Conservation (phyloP, 2,329 filamentous ascomycete genomes). For the Nectriaceae sp. region DNA sequence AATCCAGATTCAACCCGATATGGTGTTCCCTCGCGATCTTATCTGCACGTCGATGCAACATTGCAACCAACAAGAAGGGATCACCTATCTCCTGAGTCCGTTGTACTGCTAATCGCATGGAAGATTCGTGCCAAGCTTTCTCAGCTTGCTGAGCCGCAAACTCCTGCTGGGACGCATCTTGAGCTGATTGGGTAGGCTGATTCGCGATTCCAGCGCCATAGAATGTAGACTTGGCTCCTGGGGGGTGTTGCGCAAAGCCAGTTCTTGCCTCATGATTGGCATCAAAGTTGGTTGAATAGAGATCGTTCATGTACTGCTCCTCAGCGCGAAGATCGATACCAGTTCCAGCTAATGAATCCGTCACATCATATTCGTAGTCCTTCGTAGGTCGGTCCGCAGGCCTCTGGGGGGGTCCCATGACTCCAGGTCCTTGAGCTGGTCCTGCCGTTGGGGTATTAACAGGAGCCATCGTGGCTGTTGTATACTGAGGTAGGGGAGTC, state of each 20-base stretch:
- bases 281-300: conserved; percentile 56
- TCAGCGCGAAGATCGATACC: conserved; percentile 87
- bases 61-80: conserved; percentile 69
- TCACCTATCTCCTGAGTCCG: conserved; percentile 71
- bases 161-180: conserved; percentile 58
- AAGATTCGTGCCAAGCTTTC: conserved; percentile 66
- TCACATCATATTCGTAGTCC: conserved; percentile 69
- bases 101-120: conserved; percentile 58
- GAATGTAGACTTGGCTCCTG: conserved; percentile 58
- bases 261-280: conserved; percentile 49
- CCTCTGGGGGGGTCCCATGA: conserved; percentile 62
- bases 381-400: conserved; percentile 64
- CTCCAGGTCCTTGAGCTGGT: conserved; percentile 28
- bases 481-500: conserved; percentile 28
- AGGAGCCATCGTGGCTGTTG: conserved; percentile 19
- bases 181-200: conserved; percentile 54
- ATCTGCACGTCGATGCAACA: conserved; percentile 58
- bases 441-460: conserved; percentile 24
- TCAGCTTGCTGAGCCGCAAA: conserved; percentile 66
- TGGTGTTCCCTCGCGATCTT: conserved; percentile 61
- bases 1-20: conserved; percentile 56
- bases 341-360: conserved; percentile 80
- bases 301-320: conserved; percentile 75
- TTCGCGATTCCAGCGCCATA: conserved; percentile 68
- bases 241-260: conserved; percentile 52